Conservation (phyloP, 495 filamentous ascomycete species). For the Xylaria grammica region DNA sequence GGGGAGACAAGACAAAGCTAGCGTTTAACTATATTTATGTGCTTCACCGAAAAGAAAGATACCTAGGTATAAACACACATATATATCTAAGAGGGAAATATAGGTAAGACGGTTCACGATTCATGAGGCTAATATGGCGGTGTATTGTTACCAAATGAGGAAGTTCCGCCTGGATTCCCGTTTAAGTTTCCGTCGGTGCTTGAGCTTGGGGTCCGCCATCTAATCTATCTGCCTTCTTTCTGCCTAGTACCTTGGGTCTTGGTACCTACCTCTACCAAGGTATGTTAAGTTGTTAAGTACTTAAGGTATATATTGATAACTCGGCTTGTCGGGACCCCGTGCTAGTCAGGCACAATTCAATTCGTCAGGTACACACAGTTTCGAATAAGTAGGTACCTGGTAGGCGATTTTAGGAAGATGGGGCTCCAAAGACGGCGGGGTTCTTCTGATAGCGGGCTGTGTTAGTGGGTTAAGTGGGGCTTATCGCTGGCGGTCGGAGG, state of each 20-base stretch:
- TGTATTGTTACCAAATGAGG: conserved; percentile 26
- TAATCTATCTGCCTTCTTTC: too few relatives aligned
- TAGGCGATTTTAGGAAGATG: background rate
- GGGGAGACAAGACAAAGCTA: too few relatives aligned
- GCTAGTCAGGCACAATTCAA: too few relatives aligned
- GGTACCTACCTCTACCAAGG: too few relatives aligned
- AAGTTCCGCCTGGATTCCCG: conserved; percentile 30
- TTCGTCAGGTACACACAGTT: too few relatives aligned
- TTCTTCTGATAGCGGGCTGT: conserved; percentile 13
- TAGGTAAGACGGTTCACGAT: background rate
- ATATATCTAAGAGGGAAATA: too few relatives aligned
- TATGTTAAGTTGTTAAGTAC: too few relatives aligned
- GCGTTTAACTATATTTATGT: background rate
- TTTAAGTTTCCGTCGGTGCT: background rate
- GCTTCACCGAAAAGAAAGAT: background rate
- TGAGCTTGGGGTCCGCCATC: too few relatives aligned
- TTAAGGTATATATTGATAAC: too few relatives aligned
- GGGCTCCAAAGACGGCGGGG: conserved; percentile 14
- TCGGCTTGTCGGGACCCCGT: too few relatives aligned
- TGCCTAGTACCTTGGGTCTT: too few relatives aligned
- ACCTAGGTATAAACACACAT: background rate
- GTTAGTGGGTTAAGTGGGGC: conserved; percentile 19
- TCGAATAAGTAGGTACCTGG: background rate
- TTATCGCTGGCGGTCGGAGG: conserved; percentile 43
- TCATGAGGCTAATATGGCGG: conserved; percentile 8